Conservation (phyloP, 2,329 filamentous ascomycete genomes). For the Pseudocercospora musae region DNA sequence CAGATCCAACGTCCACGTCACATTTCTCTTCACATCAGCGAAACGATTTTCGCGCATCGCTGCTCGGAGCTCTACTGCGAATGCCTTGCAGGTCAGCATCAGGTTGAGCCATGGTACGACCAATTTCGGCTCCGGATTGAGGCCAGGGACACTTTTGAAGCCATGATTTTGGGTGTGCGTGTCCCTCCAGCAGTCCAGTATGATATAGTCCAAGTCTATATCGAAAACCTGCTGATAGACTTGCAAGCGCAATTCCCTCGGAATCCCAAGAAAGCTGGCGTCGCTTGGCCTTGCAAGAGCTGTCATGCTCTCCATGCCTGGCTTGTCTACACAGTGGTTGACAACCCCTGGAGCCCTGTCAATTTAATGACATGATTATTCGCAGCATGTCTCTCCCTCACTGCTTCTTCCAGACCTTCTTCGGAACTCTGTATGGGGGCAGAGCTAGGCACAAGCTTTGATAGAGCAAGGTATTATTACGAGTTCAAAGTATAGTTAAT, state of each 20-base stretch:
- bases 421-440: neutral
- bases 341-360: neutral
- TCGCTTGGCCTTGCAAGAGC: neutral
- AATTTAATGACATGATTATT: neutral
- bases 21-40: neutral
- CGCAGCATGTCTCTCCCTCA: neutral
- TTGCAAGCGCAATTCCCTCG: constrained; percentile 17
- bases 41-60: constrained; percentile 11
- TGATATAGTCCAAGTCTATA: constrained; percentile 11
- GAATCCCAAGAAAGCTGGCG: constrained; percentile 19
- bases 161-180: constrained; percentile 29
- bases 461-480: neutral
- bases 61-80: constrained; percentile 17
- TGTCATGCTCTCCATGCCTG: neutral
- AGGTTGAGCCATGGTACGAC: constrained; percentile 21
- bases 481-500: neutral
- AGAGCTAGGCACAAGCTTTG: neutral
- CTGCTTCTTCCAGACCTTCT: neutral
- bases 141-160: constrained; percentile 39
- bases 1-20: constrained; percentile 17
- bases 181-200: constrained; percentile 11
- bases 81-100: constrained; percentile 19
- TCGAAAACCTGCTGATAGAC: constrained; percentile 19
- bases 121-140: constrained; percentile 8
- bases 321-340: neutral